phyloP scores from a whole-genome alignment of 192 early-diverging fungal species.

The Backusella mclennaniae region DNA sequence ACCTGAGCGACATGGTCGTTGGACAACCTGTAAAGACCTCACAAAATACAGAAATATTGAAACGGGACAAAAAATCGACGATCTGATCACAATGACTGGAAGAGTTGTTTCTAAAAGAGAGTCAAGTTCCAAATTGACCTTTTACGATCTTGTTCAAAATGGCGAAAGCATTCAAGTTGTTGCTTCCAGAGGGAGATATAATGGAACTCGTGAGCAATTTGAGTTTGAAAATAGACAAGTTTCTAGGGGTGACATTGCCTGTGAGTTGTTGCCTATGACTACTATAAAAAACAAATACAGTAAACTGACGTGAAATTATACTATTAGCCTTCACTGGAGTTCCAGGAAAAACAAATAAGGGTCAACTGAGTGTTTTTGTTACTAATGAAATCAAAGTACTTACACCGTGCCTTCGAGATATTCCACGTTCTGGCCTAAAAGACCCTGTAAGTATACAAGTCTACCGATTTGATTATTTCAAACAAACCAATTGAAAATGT shows the following conservation, averaged over 20 bases:
- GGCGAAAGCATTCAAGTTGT: slow-evolving; percentile 65
- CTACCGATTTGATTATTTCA: neutral
- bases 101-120: slow-evolving; percentile 68
- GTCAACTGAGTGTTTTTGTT: slow-evolving; percentile 69
- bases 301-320: neutral
- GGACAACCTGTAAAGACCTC: slow-evolving; percentile 16
- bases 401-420: slow-evolving; percentile 65
- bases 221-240: slow-evolving; percentile 40
- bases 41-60: neutral
- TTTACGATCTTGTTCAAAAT: slow-evolving; percentile 67
- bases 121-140: slow-evolving; percentile 70
- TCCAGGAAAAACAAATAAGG: slow-evolving; percentile 67
- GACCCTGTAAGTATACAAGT: slow-evolving; percentile 44
- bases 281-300: neutral
- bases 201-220: slow-evolving; percentile 44
- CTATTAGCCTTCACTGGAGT: slow-evolving; percentile 50
- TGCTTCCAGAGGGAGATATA: slow-evolving; percentile 46
- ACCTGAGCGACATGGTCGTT: slow-evolving; percentile 16
- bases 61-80: slow-evolving; percentile 14
- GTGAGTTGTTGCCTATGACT: slow-evolving; percentile 27
- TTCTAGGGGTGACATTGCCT: slow-evolving; percentile 64
- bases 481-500: neutral
- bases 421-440: slow-evolving; percentile 62
- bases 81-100: slow-evolving; percentile 42
- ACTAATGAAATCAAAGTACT: slow-evolving; percentile 49